Evolutionary conservation across 1,284 basidiomycete species (phyloP).

Genomic region (Ceratobasidium sp.): DNA sequence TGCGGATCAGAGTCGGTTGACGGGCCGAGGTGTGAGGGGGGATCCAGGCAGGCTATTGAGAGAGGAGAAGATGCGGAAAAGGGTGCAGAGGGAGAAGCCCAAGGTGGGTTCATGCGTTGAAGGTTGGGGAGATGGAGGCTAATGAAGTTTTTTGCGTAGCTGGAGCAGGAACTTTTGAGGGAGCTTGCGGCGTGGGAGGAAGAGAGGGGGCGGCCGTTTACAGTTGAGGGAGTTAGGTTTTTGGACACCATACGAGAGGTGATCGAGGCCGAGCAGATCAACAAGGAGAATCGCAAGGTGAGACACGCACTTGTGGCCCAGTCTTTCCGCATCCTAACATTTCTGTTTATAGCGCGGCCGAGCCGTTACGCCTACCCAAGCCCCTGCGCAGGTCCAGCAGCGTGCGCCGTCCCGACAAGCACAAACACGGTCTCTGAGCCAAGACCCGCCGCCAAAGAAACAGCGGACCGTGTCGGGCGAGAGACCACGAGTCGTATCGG

Average conservation of each 20-base stretch:
- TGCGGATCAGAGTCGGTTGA: slow-evolving; percentile 77
- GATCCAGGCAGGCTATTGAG: slow-evolving; percentile 82
- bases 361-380: slow-evolving; percentile 26
- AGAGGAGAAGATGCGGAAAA: slow-evolving; percentile 98
- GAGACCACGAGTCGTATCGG: not conserved
- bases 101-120: slow-evolving; percentile 67
- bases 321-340: not conserved
- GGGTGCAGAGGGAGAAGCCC: slow-evolving; percentile 94
- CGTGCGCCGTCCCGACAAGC: slow-evolving; percentile 27
- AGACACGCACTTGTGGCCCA: not conserved
- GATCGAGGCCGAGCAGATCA: slow-evolving; percentile 65
- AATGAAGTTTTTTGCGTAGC: slow-evolving; percentile 59
- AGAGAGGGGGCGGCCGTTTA: slow-evolving; percentile 78
- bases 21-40: slow-evolving; percentile 76
- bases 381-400: not conserved
- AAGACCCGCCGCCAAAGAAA: slow-evolving; percentile 30
- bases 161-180: slow-evolving; percentile 86
- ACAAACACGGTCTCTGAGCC: not conserved
- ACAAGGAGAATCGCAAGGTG: slow-evolving; percentile 79
- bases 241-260: slow-evolving; percentile 80
- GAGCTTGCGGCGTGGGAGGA: slow-evolving; percentile 91
- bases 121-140: not conserved
- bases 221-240: slow-evolving; percentile 87
- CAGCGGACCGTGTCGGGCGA: slow-evolving; percentile 23
- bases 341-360: slow-evolving; percentile 21